Evolutionary conservation across 2,329 filamentous ascomycete genomes (phyloP), one percentile per base, ranked within the genome.

Genomic region (Magnaporthiopsis incrustans): DNA sequence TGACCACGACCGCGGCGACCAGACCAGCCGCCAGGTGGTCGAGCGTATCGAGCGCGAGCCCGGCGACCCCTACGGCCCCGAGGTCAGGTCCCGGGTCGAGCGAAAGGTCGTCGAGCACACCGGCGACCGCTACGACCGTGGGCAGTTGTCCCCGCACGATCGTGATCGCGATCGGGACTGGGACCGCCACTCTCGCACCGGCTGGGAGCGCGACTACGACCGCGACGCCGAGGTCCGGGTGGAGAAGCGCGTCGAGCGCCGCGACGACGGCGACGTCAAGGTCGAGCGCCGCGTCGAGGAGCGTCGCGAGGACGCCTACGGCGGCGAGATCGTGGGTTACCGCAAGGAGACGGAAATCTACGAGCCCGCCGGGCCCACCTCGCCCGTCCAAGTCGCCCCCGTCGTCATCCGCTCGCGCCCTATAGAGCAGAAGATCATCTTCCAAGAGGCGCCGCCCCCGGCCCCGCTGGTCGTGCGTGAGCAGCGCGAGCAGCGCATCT

Each of bases 311-410:
- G 80, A 82, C 32, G 67, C 68, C 30, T 69, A 73, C 27, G 77
- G 78, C 59, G 78, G 77, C 64, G 82, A 87, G 25, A 70, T 86
- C 57, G 85, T 88, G 71, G 80, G 79, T 70, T 86, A 85, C 70
- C 82, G 82, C 69, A 82, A 82, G 72, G 85, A 88, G 71, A 85
- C 83, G 2, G 85, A 88, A 68, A 88, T 86, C 71, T 88, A 83
- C 69, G 76, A 81, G 59, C 80, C 81, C 3, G 76, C 35, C 14
- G 79, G 12, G 78, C 78, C 5, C 64, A 69, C 8, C 76, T 71
- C 4, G 71, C 78, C 78, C 2, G 78, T 78, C 5, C 65, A 69
- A 4, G 76, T 72, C 3, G 72, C 78, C 2, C 83, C 83, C 6
- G 80, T 87, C 66, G 77, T 86, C 64, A 84, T 87, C 67, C 82